Conservation (phyloP, 495 filamentous ascomycete genomes). For the Penicillium psychrofluorescens region DNA sequence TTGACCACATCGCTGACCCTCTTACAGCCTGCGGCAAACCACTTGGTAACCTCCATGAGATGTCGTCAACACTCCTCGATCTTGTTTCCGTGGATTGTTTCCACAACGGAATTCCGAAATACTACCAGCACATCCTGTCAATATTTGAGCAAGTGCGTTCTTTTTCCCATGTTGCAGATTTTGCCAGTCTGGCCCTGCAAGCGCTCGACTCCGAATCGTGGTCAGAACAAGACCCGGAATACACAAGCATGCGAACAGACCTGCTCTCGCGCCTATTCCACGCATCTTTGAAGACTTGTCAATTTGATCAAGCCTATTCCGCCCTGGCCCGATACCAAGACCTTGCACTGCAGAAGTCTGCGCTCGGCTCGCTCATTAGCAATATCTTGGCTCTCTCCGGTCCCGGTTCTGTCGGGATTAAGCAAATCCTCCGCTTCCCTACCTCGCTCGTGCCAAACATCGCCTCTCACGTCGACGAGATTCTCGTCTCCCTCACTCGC, state of each 20-base stretch:
- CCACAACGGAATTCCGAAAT: slow-evolving; percentile 68
- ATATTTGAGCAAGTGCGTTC: slow-evolving; percentile 72
- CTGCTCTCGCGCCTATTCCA: slow-evolving; percentile 78
- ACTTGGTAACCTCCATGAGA: slow-evolving; percentile 38
- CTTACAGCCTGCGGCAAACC: slow-evolving; percentile 35
- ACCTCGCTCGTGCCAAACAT: slow-evolving; percentile 58
- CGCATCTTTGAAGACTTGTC: slow-evolving; percentile 64
- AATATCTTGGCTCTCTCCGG: slow-evolving; percentile 62
- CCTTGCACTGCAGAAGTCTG: slow-evolving; percentile 52
- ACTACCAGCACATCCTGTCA: slow-evolving; percentile 77
- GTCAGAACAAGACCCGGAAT: slow-evolving; percentile 35
- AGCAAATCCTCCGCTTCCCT: slow-evolving; percentile 65
- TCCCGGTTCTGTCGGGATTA: slow-evolving; percentile 37
- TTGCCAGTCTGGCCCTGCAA: slow-evolving; percentile 72
- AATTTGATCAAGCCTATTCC: slow-evolving; percentile 76
- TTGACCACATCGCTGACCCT: slow-evolving; percentile 1
- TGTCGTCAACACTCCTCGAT: slow-evolving; percentile 57
- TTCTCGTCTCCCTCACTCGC: slow-evolving; percentile 49
- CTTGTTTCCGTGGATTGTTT: slow-evolving; percentile 66
- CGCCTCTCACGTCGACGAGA: slow-evolving; percentile 67
- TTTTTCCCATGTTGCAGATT: slow-evolving; percentile 75
- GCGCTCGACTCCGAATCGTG: slow-evolving; percentile 40
- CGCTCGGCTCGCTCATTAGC: slow-evolving; percentile 61
- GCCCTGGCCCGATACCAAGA: slow-evolving; percentile 67
- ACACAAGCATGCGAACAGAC: slow-evolving; percentile 43